Base-by-base conservation (phyloP, 176 grass and related monocot genomes). In the Hordeum marinum region DNA sequence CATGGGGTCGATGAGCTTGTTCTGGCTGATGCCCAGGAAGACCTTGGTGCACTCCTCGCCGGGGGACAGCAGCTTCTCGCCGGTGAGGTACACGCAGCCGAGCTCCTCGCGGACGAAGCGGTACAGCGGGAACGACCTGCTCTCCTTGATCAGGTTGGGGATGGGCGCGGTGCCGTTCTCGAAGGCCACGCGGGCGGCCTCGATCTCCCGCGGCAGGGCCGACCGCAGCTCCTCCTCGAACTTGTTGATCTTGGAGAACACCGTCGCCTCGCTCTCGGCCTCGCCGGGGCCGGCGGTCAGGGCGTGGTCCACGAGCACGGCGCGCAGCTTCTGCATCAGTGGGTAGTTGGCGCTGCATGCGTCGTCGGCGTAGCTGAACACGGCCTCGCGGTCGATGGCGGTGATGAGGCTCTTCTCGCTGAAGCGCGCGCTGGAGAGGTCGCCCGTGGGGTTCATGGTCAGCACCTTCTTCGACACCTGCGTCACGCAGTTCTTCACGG, bases 1-100 rank as follows among this genome's bases (percentile, higher is more conserved):
- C 86, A 96, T 85, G 20, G 94, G 94, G 86, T 93, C 91, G 21
- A 93, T 80, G 80, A 90, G 76, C 89, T 96, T 93, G 58, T 91
- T 91, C 78, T 96, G 72, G 85, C 57, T 91, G 79, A 96, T 93
- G 58, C 89, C 94, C 59, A 89, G 6, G 80, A 96, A 93, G 29
- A 96, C 94, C 84, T 96, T 93, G 73, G 88, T 89, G 41, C 88
- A 93, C 74, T 93, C 94, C 83, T 96, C 94, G 60, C 94, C 94
- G 5, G 94, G 94, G 68, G 94, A 91, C 84, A 69, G 81, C 70
- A 87, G 86, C 91, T 93, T 96, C 94, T 96, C 94, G 10, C 94
- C 94, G 11, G 94, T 93, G 37, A 96, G 87, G 87, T 88, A 96
- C 40, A 86, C 94, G 23, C 86, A 80, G 13, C 91, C 89, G 68